Evolutionary conservation across 768 basidiomycete species (phyloP).

Genomic region (Hygrocybe coccinea): DNA sequence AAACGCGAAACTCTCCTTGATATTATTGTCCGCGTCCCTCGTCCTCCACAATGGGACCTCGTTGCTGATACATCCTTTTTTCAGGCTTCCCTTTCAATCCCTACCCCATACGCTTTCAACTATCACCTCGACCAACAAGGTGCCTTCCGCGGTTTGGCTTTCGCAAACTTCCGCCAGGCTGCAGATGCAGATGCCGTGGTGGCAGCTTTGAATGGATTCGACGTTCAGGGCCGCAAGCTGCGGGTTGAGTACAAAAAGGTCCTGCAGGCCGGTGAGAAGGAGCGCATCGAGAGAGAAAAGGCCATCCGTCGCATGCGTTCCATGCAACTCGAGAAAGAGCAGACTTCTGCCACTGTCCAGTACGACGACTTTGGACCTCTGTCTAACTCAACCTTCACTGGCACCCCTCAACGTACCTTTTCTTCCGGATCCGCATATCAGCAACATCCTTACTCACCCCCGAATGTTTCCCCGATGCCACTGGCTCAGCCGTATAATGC

Average conservation of each 20-base stretch:
- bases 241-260: slow-evolving; percentile 99
- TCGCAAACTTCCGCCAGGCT: slow-evolving; percentile 94
- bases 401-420: slow-evolving; percentile 71
- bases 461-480: slow-evolving; percentile 49
- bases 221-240: slow-evolving; percentile 93
- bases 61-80: slow-evolving; percentile 3
- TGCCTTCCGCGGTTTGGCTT: slow-evolving; percentile 94
- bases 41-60: neutral
- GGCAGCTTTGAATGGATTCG: slow-evolving; percentile 91
- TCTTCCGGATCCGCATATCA: slow-evolving; percentile 59
- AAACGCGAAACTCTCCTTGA: slow-evolving; percentile 93
- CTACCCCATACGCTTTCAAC: slow-evolving; percentile 98
- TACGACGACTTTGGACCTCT: slow-evolving; percentile 72
- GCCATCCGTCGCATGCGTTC: slow-evolving; percentile 96
- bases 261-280: slow-evolving; percentile 98
- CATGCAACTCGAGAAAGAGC: slow-evolving; percentile 90
- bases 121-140: slow-evolving; percentile 97
- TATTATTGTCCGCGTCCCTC: slow-evolving; percentile 73
- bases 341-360: slow-evolving; percentile 38
- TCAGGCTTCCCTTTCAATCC: slow-evolving; percentile 86
- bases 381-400: slow-evolving; percentile 47
- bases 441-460: slow-evolving; percentile 58
- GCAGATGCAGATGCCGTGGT: slow-evolving; percentile 94
- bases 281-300: slow-evolving; percentile 97
- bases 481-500: slow-evolving; percentile 39